These are phyloP conservation scores for Osmozyma mogii DNA, from an alignment of 805 yeast species.

Conservation along the genomic window DNA sequence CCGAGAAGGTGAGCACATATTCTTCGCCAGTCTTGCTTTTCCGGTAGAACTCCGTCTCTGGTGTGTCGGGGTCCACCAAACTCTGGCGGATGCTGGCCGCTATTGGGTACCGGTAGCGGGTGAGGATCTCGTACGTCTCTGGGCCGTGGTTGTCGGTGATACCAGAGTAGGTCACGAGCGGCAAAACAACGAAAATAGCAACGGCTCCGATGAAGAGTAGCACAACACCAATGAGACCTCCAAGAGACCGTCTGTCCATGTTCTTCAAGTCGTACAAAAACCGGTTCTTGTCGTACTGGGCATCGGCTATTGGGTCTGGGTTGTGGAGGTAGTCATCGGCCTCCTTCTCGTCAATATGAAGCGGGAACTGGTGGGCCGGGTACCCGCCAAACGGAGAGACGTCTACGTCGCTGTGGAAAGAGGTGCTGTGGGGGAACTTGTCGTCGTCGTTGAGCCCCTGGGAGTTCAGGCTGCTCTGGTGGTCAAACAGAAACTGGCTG, in stretches of 20 bases:
- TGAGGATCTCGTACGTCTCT: background rate
- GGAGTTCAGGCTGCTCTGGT: too few species aligned
- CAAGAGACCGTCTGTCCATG: background rate
- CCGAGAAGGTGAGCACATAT: slow-evolving; percentile 83
- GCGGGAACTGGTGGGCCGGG: background rate
- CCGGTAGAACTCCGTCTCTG: background rate
- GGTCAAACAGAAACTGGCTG: too few species aligned
- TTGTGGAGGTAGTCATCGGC: slow-evolving; percentile 1
- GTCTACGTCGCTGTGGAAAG: too few species aligned
- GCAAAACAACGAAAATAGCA: background rate
- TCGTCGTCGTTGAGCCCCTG: too few species aligned
- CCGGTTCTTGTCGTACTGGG: slow-evolving; percentile 1
- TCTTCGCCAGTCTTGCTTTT: slow-evolving; percentile 6
- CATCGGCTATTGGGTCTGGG: background rate
- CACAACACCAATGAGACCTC: background rate
- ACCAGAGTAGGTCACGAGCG: background rate
- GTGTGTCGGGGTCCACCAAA: slow-evolving; percentile 1
- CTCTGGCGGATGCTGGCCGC: background rate
- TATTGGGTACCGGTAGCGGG: background rate
- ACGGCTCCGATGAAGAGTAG: background rate
- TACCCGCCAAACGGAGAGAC: background rate
- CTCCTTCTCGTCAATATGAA: slow-evolving; percentile 1
- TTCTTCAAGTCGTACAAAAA: background rate
- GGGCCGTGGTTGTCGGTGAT: background rate
- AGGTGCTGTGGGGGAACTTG: too few species aligned